phyloP scores from a whole-genome alignment of 2,329 filamentous ascomycete genomes.

The Scopulariopsis brevicaulis region DNA sequence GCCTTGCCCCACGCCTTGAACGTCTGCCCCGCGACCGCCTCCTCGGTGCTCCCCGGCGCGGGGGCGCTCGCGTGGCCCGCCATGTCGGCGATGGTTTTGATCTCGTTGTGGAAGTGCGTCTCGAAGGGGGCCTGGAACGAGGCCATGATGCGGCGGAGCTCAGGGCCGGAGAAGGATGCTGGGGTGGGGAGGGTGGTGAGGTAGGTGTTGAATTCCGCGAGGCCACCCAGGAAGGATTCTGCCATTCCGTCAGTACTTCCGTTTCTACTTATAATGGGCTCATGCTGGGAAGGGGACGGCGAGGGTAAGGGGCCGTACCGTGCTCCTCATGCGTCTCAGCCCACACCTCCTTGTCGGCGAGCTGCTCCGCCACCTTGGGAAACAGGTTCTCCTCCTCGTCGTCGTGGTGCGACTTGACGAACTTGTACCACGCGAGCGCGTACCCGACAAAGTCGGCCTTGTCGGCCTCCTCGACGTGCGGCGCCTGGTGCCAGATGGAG shows the following conservation, averaged over 20 bases:
- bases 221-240: conserved; percentile 38
- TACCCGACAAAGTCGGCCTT: conserved; percentile 46
- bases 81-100: conserved; percentile 36
- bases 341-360: conserved; percentile 38
- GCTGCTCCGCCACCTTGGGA: conserved; percentile 38
- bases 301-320: conserved; percentile 21
- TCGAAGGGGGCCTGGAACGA: conserved; percentile 38
- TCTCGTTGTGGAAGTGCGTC: conserved; percentile 44
- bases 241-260: not conserved
- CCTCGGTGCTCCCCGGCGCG: conserved; percentile 28
- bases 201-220: conserved; percentile 40
- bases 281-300: too few species aligned
- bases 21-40: conserved; percentile 30
- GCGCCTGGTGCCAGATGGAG: conserved; percentile 49
- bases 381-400: conserved; percentile 48
- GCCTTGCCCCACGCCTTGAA: conserved; percentile 53
- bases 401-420: conserved; percentile 48
- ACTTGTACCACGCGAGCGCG: conserved; percentile 43
- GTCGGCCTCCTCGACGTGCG: conserved; percentile 36
- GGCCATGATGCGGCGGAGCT: conserved; percentile 36
- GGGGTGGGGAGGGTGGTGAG: conserved; percentile 29
- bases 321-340: conserved; percentile 42
- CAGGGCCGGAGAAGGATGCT: conserved; percentile 27
- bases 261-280: not conserved
- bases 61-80: conserved; percentile 39